Base-by-base conservation (phyloP, 495 filamentous ascomycete genomes). In the Parmelia sp. region DNA sequence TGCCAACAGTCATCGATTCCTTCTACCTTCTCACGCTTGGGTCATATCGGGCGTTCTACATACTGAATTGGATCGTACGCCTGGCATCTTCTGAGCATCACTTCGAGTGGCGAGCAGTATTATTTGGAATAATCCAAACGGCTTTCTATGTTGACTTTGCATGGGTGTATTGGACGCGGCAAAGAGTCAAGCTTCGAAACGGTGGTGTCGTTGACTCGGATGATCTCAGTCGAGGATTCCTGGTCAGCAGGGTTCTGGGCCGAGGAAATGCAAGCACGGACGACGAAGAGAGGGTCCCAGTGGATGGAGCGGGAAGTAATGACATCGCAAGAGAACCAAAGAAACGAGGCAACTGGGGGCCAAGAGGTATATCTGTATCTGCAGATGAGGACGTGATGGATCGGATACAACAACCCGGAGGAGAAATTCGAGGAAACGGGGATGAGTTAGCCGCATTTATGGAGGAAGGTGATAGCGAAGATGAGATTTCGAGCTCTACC, bases 1-100 rank as follows among this genome's bases (percentile, higher is more conserved):
- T 97, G 4, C 95, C 94, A 4, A 97, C 95, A 15, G 94, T 96
- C 44, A 92, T 98, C 75, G 90, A 96, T 71, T 94, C 90, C 11
- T 96, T 89, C 76, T 98, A 98, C 74, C 87, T 97, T 53, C 77
- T 93, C 36, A 85, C 90, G 9, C 82, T 97, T 2, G 95, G 95
- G 37, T 86, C 88, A 17, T 98, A 97, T 79, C 89, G 94, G 61
- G 88, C 79, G 44, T 82, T 97, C 60, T 97, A 97, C 78, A 87
- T 96, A 65, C 75, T 96, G 55, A 97, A 96, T 73, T 97, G 94
- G 94, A 86, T 97, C 66, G 73, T 84, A 25, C 86, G 89, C 5
- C 81, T 80, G 51, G 74, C 86, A 23, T 81, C 84, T 62, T 73
- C 74, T 17, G 83, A 85, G 63, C 71, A 77, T n/a, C 75, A 79